These are phyloP conservation scores for Aphanoascus verrucosus DNA, from an alignment of 2,329 filamentous ascomycete genomes.

Conservation along the genomic window DNA sequence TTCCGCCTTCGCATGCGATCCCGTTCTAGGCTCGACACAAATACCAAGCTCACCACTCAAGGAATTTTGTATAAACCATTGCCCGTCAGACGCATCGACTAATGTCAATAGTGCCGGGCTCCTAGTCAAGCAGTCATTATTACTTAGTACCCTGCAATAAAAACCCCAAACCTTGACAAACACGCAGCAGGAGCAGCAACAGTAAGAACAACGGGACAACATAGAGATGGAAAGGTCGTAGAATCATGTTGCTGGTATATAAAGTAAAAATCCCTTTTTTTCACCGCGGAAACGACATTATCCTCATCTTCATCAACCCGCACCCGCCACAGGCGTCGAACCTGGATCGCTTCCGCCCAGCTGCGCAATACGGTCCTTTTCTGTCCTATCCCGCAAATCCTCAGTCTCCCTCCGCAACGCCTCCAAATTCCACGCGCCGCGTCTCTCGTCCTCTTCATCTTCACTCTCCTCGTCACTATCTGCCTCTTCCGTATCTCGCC, in stretches of 20 bases:
- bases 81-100: too few species aligned
- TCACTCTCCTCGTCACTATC: constrained; percentile 51
- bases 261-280: background rate
- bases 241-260: constrained; percentile 6
- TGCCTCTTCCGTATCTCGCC: constrained; percentile 57
- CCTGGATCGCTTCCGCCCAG: constrained; percentile 15
- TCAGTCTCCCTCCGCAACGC: constrained; percentile 79
- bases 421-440: constrained; percentile 54
- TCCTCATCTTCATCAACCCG: background rate
- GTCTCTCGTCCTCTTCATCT: constrained; percentile 33
- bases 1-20: too few species aligned
- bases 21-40: too few species aligned
- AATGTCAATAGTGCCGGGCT: too few species aligned
- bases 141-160: background rate
- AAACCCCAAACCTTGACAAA: background rate
- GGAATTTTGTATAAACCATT: too few species aligned
- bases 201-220: too few species aligned
- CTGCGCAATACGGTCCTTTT: constrained; percentile 55
- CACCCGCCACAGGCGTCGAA: constrained; percentile 11
- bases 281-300: background rate
- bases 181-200: background rate
- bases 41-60: too few species aligned
- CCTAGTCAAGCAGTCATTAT: too few species aligned
- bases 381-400: constrained; percentile 58
- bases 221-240: background rate